These are phyloP conservation scores for Rhodotorula sp. DNA, from an alignment of 1,284 basidiomycete species.

Conservation along the genomic window DNA sequence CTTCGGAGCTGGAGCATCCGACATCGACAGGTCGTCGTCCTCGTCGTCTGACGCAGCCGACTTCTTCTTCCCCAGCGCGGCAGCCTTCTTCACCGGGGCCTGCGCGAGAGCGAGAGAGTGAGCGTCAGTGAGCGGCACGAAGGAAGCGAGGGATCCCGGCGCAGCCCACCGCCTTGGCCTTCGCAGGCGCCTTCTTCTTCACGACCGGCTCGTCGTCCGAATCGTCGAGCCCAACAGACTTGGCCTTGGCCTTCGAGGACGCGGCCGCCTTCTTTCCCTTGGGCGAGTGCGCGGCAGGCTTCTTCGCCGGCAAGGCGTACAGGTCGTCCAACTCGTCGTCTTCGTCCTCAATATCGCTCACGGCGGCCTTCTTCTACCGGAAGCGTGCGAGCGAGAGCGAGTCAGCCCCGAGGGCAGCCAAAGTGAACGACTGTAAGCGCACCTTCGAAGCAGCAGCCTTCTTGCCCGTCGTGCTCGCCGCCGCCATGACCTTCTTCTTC, in stretches of 20 bases:
- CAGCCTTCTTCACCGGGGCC: slow-evolving; percentile 3
- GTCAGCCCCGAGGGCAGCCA: background rate
- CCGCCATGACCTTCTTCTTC: slow-evolving; percentile 10
- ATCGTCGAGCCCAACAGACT: background rate
- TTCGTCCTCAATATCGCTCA: slow-evolving; percentile 9
- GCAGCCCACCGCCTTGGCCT: slow-evolving; percentile 47
- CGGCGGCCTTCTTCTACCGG: slow-evolving; percentile 10
- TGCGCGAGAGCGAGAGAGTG: background rate
- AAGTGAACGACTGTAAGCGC: background rate
- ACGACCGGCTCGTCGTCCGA: slow-evolving; percentile 52
- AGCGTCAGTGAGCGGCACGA: background rate
- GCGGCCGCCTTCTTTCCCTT: slow-evolving; percentile 40
- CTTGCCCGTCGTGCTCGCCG: slow-evolving; percentile 1
- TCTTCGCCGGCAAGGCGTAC: slow-evolving; percentile 26
- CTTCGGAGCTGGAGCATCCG: slow-evolving; percentile 8
- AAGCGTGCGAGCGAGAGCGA: too few species aligned
- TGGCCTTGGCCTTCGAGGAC: slow-evolving; percentile 1
- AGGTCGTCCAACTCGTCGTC: slow-evolving; percentile 28
- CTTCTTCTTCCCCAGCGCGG: background rate
- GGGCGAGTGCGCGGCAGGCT: slow-evolving; percentile 27
- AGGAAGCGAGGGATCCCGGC: too few species aligned
- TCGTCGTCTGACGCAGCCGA: slow-evolving; percentile 1
- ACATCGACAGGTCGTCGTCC: slow-evolving; percentile 9
- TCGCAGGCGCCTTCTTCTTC: slow-evolving; percentile 48
- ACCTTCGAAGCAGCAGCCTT: slow-evolving; percentile 19